Base-by-base conservation (phyloP, 2,329 filamentous ascomycete genomes). In the Trichoderma koningii region DNA sequence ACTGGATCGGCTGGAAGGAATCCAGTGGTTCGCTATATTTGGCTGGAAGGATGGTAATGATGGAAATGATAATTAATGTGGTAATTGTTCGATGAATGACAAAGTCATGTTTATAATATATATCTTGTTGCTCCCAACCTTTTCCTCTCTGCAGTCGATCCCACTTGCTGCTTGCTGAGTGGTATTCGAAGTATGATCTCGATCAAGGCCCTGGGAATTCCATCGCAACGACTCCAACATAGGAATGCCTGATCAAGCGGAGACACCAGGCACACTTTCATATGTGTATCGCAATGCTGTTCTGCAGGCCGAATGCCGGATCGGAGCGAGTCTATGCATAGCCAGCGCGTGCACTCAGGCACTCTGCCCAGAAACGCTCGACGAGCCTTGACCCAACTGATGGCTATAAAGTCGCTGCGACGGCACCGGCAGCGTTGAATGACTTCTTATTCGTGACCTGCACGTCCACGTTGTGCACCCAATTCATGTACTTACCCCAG, bases 401-500 rank as follows among this genome's bases (percentile, higher is more conserved):
- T 78, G 41, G 48, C 60, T 63, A 84, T 77, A 87, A 78, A 41
- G 82, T 82, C 56, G 82, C 77, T 26, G 85, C 85, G n/a, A 85
- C 80, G 9, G 82, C 85, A 30, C 90, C 89, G 1, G 82, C 80
- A n/a, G 80, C 83, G 72, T 85, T 86, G 77, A 90, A 91, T 0
- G 81, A 75, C 68, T 80, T 82, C 73, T 89, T 87, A 75, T 82
- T 89, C 65, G 86, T 86, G 78, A 82, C 84, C 68, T 76, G 77
- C 50, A 97, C 82, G 67, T 96, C 89, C 64, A 96, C 89, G 66
- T 84, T 78, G 75, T 97, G 95, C 76, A 91, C 89, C 93, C 93
- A 98, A 76, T 92, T 87, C 93, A 97, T 97, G 75, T 93, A 96
- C 73, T 89, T 88, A 23, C 89, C 89, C 93, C 94, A 97, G 70